Conservation (phyloP, 805 yeast genomes). For the Cyberlindnera lachancei region DNA sequence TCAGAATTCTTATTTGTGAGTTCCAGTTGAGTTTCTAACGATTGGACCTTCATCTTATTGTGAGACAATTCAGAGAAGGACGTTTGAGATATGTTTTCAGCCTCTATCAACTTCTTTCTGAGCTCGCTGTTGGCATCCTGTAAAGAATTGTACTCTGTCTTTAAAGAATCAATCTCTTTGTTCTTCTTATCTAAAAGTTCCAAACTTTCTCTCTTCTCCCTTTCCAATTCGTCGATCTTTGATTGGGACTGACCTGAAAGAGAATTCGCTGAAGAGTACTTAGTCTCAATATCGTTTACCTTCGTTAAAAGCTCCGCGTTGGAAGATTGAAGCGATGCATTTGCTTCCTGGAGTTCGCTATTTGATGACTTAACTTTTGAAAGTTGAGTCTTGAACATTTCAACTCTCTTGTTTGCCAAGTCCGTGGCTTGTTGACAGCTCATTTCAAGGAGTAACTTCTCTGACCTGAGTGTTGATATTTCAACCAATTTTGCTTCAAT, state of each 20-base stretch:
- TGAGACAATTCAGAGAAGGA: slow-evolving; percentile 23
- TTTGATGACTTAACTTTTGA: slow-evolving; percentile 18
- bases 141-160: slow-evolving; percentile 31
- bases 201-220: slow-evolving; percentile 25
- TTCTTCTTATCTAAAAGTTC: slow-evolving; percentile 31
- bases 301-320: slow-evolving; percentile 17
- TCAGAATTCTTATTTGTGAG: slow-evolving; percentile 33
- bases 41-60: slow-evolving; percentile 28
- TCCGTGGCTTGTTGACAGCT: slow-evolving; percentile 35
- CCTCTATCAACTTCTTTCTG: slow-evolving; percentile 34
- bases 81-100: slow-evolving; percentile 28
- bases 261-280: slow-evolving; percentile 5
- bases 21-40: slow-evolving; percentile 34
- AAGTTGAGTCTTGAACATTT: slow-evolving; percentile 25
- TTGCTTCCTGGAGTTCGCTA: slow-evolving; percentile 16
- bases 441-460: slow-evolving; percentile 29
- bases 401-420: slow-evolving; percentile 25
- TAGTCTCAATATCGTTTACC: slow-evolving; percentile 11
- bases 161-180: slow-evolving; percentile 27
- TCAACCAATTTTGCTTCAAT: slow-evolving; percentile 27
- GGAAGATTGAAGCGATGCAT: slow-evolving; percentile 14
- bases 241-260: slow-evolving; percentile 6
- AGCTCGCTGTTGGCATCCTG: slow-evolving; percentile 28
- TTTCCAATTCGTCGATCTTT: slow-evolving; percentile 8
- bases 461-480: slow-evolving; percentile 30